These are phyloP conservation scores for Phytophthora fragariae DNA, from an alignment of 352 stramenopile species.

Conservation along the genomic window DNA sequence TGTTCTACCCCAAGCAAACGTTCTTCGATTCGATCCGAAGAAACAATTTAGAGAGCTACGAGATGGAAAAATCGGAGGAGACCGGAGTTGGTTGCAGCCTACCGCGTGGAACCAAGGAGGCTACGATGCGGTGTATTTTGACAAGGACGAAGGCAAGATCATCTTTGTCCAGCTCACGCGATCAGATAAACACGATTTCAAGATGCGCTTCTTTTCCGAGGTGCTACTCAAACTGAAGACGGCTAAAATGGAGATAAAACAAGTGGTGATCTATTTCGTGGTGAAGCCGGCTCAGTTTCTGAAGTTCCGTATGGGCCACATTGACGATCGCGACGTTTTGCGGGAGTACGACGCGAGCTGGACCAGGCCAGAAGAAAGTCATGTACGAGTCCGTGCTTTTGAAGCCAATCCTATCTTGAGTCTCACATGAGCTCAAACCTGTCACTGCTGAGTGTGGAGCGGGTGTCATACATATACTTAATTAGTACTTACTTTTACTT, in stretches of 20 bases:
- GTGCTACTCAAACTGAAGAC: slow-evolving; percentile 29
- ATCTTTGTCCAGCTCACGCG: slow-evolving; percentile 37
- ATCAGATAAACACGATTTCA: slow-evolving; percentile 37
- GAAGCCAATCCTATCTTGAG: background rate
- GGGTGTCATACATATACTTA: too few species aligned
- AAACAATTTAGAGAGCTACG: slow-evolving; percentile 23
- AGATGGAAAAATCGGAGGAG: slow-evolving; percentile 23
- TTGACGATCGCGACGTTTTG: slow-evolving; percentile 7
- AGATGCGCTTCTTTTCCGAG: slow-evolving; percentile 34
- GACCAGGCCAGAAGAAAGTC: background rate
- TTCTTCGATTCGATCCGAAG: slow-evolving; percentile 11
- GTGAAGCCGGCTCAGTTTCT: slow-evolving; percentile 8
- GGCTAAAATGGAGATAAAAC: slow-evolving; percentile 1
- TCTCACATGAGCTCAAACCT: too few species aligned
- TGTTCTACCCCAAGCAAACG: slow-evolving; percentile 13
- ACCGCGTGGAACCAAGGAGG: slow-evolving; percentile 38
- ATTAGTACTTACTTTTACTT: too few species aligned
- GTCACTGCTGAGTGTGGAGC: too few species aligned
- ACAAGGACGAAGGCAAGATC: slow-evolving; percentile 24
- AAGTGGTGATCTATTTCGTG: slow-evolving; percentile 22
- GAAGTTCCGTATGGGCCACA: background rate
- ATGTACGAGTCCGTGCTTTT: slow-evolving; percentile 14
- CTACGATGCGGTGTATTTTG: slow-evolving; percentile 43
- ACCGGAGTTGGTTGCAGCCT: slow-evolving; percentile 38
- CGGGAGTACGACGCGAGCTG: background rate